Evolutionary conservation across 1,139 yeast species (phyloP), one percentile per base, ranked within the genome.

Genomic region (Chernovozyma sophiae-reginae): DNA sequence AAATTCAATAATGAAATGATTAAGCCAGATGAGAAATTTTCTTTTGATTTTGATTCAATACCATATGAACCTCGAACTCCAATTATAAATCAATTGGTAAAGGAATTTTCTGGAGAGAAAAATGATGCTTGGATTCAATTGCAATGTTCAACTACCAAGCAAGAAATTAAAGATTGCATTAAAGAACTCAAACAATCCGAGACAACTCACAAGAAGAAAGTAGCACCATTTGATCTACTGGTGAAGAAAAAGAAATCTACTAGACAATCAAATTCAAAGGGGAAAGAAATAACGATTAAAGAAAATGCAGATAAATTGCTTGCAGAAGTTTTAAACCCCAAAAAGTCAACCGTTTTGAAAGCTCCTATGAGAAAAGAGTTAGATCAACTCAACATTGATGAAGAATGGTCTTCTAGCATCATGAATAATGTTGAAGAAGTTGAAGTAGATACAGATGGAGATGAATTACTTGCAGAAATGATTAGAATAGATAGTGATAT

Each of bases 51-150:
- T 33, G 33, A 26, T 4, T 23, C 46, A 18, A 35, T 32, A 20
- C 28, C 33, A 19, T 65, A 57, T 41, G 33, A 37, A 13, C 39
- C 48, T n/a, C 46, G 66, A 31, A 44, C 47, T 3, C 56, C 56
- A 4, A 55, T 58, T 4, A 54, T 65, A 16, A 43, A 49, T 4
- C 37, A 41, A 7, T 46, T 66, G 28, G 56, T 56, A 26, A 47
- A 58, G 8, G 29, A 52, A 2, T 39, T 51, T 25, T 41, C 43
- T 20, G 44, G 39, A 3, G 48, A 41, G 3, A 30, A 51, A 40
- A 53, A 47, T 31, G 44, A 57, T 5, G 55, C 56, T 2, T 55
- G 55, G 39, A 48, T 60, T 11, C 51, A 53, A 34, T 44, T 67
- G 32, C 71, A 69, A 41, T 30, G 38, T 27, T 25, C 37, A 6